Conservation (phyloP, 2,329 filamentous ascomycete species). For the Trichoderma sp. region DNA sequence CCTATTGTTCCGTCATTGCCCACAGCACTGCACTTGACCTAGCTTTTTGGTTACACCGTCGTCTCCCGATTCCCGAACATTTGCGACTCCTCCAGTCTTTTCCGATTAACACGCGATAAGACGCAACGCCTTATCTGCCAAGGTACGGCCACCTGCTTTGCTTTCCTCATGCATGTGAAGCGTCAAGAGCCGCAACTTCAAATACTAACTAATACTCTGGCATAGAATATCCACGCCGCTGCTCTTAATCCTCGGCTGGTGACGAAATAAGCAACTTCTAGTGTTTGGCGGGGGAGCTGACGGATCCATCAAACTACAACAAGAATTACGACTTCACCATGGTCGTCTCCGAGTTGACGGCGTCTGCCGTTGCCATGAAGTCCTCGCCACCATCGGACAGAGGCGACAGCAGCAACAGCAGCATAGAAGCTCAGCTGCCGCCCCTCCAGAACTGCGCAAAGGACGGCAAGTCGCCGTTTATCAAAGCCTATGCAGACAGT, state of each 20-base stretch:
- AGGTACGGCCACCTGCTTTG: neutral
- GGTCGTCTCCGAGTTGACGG: constrained; percentile 39
- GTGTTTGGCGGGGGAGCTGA: constrained; percentile 3
- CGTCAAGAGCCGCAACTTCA: neutral
- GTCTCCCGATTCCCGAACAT: neutral
- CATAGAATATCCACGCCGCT: neutral
- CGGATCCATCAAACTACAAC: neutral
- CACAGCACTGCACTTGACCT: neutral
- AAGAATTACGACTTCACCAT: constrained; percentile 25
- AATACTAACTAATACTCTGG: neutral
- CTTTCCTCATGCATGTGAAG: neutral
- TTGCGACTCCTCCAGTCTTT: neutral
- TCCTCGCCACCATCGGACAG: constrained; percentile 26
- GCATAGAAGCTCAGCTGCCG: constrained; percentile 19
- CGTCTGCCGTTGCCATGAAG: constrained; percentile 35
- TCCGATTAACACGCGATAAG: neutral
- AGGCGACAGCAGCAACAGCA: constrained; percentile 20
- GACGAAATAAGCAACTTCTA: neutral
- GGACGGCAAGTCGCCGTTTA: constrained; percentile 50
- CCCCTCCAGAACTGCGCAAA: constrained; percentile 37
- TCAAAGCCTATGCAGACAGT: constrained; percentile 73
- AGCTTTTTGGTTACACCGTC: neutral
- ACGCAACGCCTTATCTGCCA: neutral
- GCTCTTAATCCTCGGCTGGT: neutral
- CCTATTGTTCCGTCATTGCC: neutral